These are phyloP conservation scores for Xerocomus potaroensis DNA, from an alignment of 768 basidiomycete species.

Conservation along the genomic window DNA sequence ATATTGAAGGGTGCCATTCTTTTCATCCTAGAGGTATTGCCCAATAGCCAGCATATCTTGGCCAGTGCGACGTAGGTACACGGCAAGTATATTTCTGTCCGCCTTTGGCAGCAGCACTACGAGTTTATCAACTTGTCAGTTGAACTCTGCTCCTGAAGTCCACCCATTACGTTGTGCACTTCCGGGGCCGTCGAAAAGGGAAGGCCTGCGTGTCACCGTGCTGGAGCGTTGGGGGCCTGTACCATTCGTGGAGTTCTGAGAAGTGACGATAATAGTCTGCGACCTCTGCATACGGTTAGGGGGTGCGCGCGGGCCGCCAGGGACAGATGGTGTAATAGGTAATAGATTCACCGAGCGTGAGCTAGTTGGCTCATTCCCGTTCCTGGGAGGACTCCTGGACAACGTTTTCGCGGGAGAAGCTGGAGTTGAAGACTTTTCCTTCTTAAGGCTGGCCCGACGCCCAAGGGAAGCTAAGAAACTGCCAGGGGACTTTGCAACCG, in stretches of 20 bases:
- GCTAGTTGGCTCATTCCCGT: slow-evolving; percentile 20
- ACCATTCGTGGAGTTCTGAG: slow-evolving; percentile 21
- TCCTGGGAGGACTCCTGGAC: slow-evolving; percentile 34
- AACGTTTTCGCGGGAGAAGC: slow-evolving; percentile 34
- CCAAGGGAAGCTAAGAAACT: slow-evolving; percentile 75
- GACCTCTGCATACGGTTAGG: slow-evolving; percentile 60
- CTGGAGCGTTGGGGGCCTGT: slow-evolving; percentile 28
- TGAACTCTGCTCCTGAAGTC: slow-evolving; percentile 45
- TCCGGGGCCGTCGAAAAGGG: slow-evolving; percentile 26
- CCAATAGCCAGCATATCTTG: slow-evolving; percentile 84
- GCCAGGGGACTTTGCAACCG: slow-evolving; percentile 41
- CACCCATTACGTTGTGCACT: slow-evolving; percentile 3
- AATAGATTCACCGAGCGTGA: slow-evolving; percentile 31
- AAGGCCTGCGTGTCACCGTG: slow-evolving; percentile 26
- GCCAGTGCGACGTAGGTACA: slow-evolving; percentile 69
- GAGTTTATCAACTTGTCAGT: slow-evolving; percentile 66
- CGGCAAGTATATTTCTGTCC: slow-evolving; percentile 59
- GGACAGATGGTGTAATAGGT: slow-evolving; percentile 47
- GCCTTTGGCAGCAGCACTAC: slow-evolving; percentile 69
- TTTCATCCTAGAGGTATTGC: slow-evolving; percentile 81
- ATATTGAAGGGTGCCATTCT: slow-evolving; percentile 57
- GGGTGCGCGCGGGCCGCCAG: slow-evolving; percentile 71
- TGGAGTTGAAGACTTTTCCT: slow-evolving; percentile 31
- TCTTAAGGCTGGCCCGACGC: slow-evolving; percentile 57
- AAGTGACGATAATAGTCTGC: slow-evolving; percentile 56